phyloP scores from a whole-genome alignment of 352 stramenopile species.

The Globisporangium ultimum region DNA sequence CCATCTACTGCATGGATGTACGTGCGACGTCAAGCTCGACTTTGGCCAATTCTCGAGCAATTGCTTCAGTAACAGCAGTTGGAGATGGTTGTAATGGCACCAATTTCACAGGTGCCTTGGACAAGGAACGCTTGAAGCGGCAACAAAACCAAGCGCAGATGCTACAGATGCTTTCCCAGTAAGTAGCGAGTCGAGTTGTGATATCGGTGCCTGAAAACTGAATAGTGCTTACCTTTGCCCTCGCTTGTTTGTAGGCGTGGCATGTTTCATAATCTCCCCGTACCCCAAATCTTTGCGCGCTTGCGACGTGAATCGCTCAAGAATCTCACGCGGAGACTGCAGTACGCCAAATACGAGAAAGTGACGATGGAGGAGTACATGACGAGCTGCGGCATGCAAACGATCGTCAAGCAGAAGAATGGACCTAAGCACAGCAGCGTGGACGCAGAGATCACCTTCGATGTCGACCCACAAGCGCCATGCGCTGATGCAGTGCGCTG shows the following conservation, averaged over 20 bases:
- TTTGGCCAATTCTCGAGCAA: conserved; percentile 1
- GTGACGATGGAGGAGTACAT: conserved; percentile 60
- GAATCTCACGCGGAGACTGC: conserved; percentile 37
- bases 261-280: conserved; percentile 29
- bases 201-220: no score
- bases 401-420: not conserved
- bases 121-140: conserved; percentile 34
- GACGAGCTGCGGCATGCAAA: conserved; percentile 37
- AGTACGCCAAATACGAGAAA: conserved; percentile 41
- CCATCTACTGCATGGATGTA: conserved; percentile 44
- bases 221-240: not conserved
- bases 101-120: conserved; percentile 35
- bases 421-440: not conserved
- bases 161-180: conserved; percentile 18
- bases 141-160: conserved; percentile 17
- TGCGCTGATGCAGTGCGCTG: no score
- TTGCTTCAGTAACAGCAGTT: conserved; percentile 4
- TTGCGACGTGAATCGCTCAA: conserved; percentile 48
- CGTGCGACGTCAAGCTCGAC: no score
- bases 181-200: not conserved
- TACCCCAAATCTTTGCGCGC: conserved; percentile 54
- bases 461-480: not conserved
- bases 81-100: conserved; percentile 1
- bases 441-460: not conserved
- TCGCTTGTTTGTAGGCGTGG: conserved; percentile 13